Evolutionary conservation across 192 early-diverging fungal genomes (phyloP).

Genomic region (Entrophospora sp.): DNA sequence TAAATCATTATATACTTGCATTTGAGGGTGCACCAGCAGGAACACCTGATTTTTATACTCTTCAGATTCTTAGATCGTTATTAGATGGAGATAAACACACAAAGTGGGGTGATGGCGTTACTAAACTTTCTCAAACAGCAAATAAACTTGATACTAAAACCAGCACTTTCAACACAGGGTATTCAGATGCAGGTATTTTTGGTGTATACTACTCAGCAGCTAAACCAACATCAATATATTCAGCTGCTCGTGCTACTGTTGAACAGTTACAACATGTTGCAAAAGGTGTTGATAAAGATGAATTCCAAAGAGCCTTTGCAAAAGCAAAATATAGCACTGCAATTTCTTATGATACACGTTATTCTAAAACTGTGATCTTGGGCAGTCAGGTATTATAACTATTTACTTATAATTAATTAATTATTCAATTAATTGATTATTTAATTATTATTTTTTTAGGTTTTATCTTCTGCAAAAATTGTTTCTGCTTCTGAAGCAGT

Average conservation of each 20-base stretch:
- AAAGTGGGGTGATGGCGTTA: conserved; percentile 54
- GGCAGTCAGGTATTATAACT: conserved; percentile 36
- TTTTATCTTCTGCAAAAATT: conserved; percentile 22
- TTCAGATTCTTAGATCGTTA: conserved; percentile 52
- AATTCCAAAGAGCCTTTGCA: conserved; percentile 55
- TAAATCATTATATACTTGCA: conserved; percentile 71
- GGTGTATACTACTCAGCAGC: conserved; percentile 66
- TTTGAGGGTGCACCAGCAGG: conserved; percentile 61
- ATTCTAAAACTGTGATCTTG: conserved; percentile 37
- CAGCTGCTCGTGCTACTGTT: conserved; percentile 54
- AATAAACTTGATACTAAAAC: conserved; percentile 45
- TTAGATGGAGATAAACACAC: conserved; percentile 52
- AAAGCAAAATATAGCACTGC: conserved; percentile 53
- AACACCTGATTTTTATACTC: conserved; percentile 52
- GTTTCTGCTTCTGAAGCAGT: conserved; percentile 29
- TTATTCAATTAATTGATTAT: conserved; percentile 16
- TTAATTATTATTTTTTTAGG: conserved; percentile 29
- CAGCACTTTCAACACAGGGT: conserved; percentile 74
- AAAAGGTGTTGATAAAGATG: conserved; percentile 38
- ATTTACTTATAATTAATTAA: conserved; percentile 21
- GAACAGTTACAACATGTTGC: conserved; percentile 51
- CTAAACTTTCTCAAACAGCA: conserved; percentile 59
- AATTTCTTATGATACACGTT: conserved; percentile 35
- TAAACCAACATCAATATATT: conserved; percentile 42
- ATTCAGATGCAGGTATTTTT: conserved; percentile 88